A percentile compares a stretch with the other conserved stretches of the same genome.
phyloP scores from a whole-genome alignment of 2,329 filamentous ascomycete species.

The Microcyclospora tardicrescens region DNA sequence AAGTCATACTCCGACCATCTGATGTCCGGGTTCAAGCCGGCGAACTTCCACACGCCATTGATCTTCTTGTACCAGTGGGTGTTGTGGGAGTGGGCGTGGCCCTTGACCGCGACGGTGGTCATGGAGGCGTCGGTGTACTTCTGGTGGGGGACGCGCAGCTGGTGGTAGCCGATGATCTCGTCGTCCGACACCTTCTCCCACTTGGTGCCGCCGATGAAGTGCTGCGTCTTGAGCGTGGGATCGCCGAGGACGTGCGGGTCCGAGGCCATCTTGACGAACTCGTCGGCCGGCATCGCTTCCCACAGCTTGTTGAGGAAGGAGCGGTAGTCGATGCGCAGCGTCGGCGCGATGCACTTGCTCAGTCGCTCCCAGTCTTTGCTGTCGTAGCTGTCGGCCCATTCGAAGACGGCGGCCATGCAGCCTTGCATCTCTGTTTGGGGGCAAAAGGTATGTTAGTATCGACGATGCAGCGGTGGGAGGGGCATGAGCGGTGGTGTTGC shows the following conservation, averaged over 20 bases:
- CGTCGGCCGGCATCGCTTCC: conserved; percentile 43
- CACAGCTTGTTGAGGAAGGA: conserved; percentile 43
- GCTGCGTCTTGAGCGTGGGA: conserved; percentile 42
- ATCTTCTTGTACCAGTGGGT: conserved; percentile 44
- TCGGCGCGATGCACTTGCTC: conserved; percentile 49
- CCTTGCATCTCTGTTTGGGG: conserved; percentile 24
- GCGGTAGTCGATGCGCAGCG: conserved; percentile 54
- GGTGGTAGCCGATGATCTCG: conserved; percentile 42
- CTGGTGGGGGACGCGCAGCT: conserved; percentile 47
- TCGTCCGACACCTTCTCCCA: conserved; percentile 38
- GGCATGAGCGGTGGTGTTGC: neutral
- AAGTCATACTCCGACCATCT: conserved; percentile 44
- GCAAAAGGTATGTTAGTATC: conserved; percentile 1
- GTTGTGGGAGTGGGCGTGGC: conserved; percentile 44
- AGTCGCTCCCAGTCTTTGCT: conserved; percentile 53
- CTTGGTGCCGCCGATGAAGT: conserved; percentile 41
- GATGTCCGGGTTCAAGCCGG: conserved; percentile 41
- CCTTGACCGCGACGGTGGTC: conserved; percentile 38
- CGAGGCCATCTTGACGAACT: conserved; percentile 42
- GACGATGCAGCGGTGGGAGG: neutral
- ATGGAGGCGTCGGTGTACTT: conserved; percentile 38
- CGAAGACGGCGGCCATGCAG: conserved; percentile 36
- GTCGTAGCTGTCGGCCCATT: conserved; percentile 55
- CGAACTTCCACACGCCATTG: conserved; percentile 47
- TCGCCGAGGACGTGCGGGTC: conserved; percentile 41